Evolutionary conservation across 2,329 filamentous ascomycete genomes (phyloP), one percentile per base, ranked within the genome.

Genomic region (Fusarium incarnatum): DNA sequence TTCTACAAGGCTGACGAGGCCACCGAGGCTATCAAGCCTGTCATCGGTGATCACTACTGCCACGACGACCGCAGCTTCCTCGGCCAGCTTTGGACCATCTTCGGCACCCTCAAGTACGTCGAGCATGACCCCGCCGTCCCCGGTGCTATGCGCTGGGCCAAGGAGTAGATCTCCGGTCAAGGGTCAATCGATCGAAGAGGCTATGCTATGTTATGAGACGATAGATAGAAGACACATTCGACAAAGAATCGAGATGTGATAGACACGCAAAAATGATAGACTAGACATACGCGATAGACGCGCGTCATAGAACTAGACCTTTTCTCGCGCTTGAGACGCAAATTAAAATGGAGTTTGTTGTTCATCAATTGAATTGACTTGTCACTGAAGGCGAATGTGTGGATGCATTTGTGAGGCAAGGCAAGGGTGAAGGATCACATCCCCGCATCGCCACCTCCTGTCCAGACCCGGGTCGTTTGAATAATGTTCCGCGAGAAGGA

Each of bases 21-120:
- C 23, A 86, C 85, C 15, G 78, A 82, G 62, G 84, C 85, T 76
- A 96, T 97, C 87, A 94, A 94, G 87, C 88, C 88, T 66, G 86
- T 98, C 79, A 97, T 98, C 92, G 95, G 95, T 78, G 84, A 86
- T 74, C 94, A 97, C 86, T 98, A 98, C 86, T 92, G 94, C 75
- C 52, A 54, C 37, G 75, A 76, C 48, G 67, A 73, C 45, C 75
- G 75, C 53, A 76, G 22, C 74, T 76, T 76, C 69, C 37, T 76
- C 12, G 75, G 75, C 4, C 75, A 76, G 67, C 66, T 76, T 6
- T 76, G 75, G 75, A 67, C 69, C 63, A 70, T 73, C 52, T 76
- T 76, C 41, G 73, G 74, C 30, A 41, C 58, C n/a, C 74, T 76
- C 67, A 76, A 76, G 72, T 76, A 76, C 40, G 74, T 76, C 11